Base-by-base conservation (phyloP, 1,284 basidiomycete genomes). In the Ganoderma leucocontextum region DNA sequence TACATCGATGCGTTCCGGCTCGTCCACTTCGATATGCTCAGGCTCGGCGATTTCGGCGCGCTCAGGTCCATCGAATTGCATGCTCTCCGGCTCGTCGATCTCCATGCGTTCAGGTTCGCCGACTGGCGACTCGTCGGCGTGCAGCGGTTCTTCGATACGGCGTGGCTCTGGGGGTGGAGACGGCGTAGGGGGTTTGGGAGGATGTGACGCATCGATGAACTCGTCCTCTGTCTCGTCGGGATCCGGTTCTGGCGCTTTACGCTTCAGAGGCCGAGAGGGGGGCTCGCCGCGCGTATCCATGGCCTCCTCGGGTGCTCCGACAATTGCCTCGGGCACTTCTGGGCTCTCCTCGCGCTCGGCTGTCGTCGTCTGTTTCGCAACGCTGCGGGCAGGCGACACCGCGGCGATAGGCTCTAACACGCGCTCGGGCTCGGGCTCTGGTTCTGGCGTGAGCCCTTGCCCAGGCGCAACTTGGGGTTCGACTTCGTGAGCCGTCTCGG, bases 191-290 rank as follows among this genome's bases (percentile, higher is more conserved):
- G 58, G 58, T 39, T 25, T 60, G n/a, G 58, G 58, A 9, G 58
- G 58, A 15, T 60, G 22, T 13, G 38, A 41, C 10, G 36, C 58
- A 25, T 60, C 58, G 15, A 60, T 60, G 36, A 60, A 60, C 38
- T 60, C 58, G 9, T 60, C 58, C n/a, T 60, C 58, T 1, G 58
- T 60, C 38, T 57, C 60, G 35, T 39, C 60, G 15, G 39, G 66
- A 53, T 57, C 63, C 0, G 36, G 39, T 33, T 59, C 60, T 33
- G 35, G 55, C 60, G 58, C 58, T 7, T 19, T 39, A 15, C 36
- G 58, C 58, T 60, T 41, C 52, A 2, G 5, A 17, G 33, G 33
- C 4, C 52, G 25, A 4, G 33, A 17, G 13, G 52, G 33, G 22
- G 52, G 33, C 52, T 55, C 52, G 33, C 35, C 52, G 29, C 29